phyloP scores from a whole-genome alignment of 306 rosid species.

The Lotus japonicus region DNA sequence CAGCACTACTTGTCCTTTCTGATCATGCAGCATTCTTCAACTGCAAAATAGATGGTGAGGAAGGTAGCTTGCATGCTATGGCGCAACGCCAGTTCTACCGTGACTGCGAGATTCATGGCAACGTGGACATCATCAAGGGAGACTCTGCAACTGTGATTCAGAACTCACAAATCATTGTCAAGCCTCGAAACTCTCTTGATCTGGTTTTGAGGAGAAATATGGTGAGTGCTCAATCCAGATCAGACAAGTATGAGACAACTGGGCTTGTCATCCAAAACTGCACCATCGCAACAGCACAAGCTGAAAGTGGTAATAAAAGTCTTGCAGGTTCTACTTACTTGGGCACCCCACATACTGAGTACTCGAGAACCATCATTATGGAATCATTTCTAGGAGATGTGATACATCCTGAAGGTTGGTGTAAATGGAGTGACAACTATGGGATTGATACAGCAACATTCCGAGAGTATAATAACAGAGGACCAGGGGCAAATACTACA shows the following conservation, averaged over 20 bases:
- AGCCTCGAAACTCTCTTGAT: background rate
- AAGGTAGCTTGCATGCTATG: slow-evolving; percentile 11
- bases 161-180: slow-evolving; percentile 19
- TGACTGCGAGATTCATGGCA: slow-evolving; percentile 11
- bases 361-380: slow-evolving; percentile 27
- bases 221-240: slow-evolving; percentile 12
- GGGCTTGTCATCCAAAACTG: slow-evolving; percentile 24
- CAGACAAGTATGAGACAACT: background rate
- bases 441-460: slow-evolving; percentile 20
- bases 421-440: slow-evolving; percentile 12
- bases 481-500: slow-evolving; percentile 10
- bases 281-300: background rate
- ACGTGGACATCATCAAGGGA: slow-evolving; percentile 9
- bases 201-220: background rate
- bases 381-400: slow-evolving; percentile 29
- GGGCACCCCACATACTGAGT: background rate
- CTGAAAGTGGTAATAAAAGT: background rate
- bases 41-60: slow-evolving; percentile 16
- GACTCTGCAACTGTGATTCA: slow-evolving; percentile 18
- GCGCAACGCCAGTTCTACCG: slow-evolving; percentile 29
- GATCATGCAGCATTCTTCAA: slow-evolving; percentile 26
- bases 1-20: slow-evolving; percentile 11
- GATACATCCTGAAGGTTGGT: slow-evolving; percentile 25
- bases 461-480: slow-evolving; percentile 13
- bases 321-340: background rate